phyloP scores from a whole-genome alignment of 2,329 filamentous ascomycete genomes.

The Xylariaceae sp. region DNA sequence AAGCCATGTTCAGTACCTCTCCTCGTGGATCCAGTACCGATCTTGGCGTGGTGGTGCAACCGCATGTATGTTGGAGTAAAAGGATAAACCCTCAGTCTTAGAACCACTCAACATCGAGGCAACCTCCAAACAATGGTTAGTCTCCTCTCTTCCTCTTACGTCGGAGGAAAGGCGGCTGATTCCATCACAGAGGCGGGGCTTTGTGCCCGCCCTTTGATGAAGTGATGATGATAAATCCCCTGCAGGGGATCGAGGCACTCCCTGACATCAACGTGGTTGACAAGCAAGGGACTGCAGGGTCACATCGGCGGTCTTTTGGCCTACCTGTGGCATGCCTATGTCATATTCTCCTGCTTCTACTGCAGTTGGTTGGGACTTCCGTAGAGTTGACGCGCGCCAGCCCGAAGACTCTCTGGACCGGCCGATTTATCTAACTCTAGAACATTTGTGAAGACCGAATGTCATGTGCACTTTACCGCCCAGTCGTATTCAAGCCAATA shows the following conservation, averaged over 20 bases:
- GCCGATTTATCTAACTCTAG: not conserved
- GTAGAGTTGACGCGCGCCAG: no score
- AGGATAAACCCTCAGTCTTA: not conserved
- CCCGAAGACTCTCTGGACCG: slow-evolving; percentile 3
- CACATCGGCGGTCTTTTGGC: slow-evolving; percentile 13
- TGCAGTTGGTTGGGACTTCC: slow-evolving; percentile 3
- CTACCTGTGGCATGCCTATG: slow-evolving; percentile 7
- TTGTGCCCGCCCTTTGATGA: slow-evolving; percentile 16
- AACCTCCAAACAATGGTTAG: not conserved
- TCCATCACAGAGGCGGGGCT: slow-evolving; percentile 7
- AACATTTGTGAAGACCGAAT: not conserved
- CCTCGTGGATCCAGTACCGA: no score
- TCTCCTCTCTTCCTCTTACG: slow-evolving; percentile 3
- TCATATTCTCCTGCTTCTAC: slow-evolving; percentile 1
- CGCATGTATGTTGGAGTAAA: not conserved
- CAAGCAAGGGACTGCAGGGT: slow-evolving; percentile 19
- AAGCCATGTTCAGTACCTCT: no score
- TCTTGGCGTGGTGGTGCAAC: no score
- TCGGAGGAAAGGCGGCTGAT: slow-evolving; percentile 11
- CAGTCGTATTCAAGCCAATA: no score
- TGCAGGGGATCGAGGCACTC: slow-evolving; percentile 6
- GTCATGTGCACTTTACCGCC: no score
- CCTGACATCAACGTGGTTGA: slow-evolving; percentile 24
- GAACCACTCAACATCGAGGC: not conserved
- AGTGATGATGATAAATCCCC: slow-evolving; percentile 28